Evolutionary conservation across 176 grass and related monocot species (phyloP).

Genomic region (Hyparrhenia diplandra): DNA sequence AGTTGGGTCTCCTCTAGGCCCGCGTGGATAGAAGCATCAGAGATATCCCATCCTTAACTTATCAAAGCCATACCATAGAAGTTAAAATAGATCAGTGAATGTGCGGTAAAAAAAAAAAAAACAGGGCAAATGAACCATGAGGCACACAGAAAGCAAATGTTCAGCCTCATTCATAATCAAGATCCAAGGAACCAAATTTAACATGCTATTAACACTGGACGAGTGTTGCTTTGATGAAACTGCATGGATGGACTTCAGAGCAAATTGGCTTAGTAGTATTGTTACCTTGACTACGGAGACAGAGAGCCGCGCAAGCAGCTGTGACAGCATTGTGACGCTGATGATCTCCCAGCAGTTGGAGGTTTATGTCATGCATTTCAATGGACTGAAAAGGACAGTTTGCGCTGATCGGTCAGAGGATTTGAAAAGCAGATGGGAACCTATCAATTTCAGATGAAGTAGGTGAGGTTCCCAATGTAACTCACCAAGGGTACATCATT

Average conservation of each 20-base stretch:
- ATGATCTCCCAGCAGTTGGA: conserved; percentile 68
- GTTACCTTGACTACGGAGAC: conserved; percentile 66
- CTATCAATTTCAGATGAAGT: conserved; percentile 3
- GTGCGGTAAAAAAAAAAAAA: not conserved
- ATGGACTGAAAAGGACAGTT: conserved; percentile 46
- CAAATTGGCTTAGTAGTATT: not conserved
- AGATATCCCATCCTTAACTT: conserved; percentile 66
- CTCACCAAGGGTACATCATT: conserved; percentile 51
- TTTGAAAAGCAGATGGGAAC: conserved; percentile 3
- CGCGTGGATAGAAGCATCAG: conserved; percentile 58
- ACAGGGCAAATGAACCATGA: not conserved
- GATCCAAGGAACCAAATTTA: not conserved
- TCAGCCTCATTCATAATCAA: not conserved
- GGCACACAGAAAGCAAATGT: not conserved
- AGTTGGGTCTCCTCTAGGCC: conserved; percentile 63
- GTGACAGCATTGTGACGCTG: conserved; percentile 78
- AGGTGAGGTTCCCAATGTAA: not conserved
- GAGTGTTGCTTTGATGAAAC: not conserved
- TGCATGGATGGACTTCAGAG: not conserved
- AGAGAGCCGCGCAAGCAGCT: conserved; percentile 60
- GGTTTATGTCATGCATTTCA: conserved; percentile 52
- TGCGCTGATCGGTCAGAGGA: not conserved
- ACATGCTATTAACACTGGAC: not conserved
- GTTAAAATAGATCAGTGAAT: not conserved
- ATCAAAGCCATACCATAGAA: not conserved